These are phyloP conservation scores for Morella rubra DNA, from an alignment of 306 rosid genomes.

Conservation along the genomic window DNA sequence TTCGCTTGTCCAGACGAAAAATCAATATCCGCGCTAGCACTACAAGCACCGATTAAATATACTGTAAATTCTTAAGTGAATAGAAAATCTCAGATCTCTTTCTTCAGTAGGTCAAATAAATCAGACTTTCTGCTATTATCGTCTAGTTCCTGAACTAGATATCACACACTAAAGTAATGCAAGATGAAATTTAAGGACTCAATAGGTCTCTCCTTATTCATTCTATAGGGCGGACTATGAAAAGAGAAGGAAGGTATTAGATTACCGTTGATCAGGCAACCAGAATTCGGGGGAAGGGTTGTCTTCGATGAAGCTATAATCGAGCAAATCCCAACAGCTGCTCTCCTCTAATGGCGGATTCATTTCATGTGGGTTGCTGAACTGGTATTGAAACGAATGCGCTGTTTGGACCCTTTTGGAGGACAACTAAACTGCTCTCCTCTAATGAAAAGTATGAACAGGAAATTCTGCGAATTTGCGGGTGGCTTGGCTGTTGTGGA, in stretches of 20 bases:
- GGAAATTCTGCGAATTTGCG: background rate
- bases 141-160: background rate
- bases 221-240: background rate
- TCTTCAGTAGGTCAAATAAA: background rate
- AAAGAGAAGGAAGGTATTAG: background rate
- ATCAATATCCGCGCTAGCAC: constrained; percentile 44
- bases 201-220: background rate
- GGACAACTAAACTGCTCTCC: background rate
- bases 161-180: background rate
- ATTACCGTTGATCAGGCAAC: constrained; percentile 48
- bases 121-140: background rate
- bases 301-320: constrained; percentile 51
- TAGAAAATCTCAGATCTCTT: background rate
- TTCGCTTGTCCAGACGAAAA: constrained; percentile 44
- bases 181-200: background rate
- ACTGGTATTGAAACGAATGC: background rate
- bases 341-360: constrained; percentile 47
- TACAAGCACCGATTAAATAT: constrained; percentile 13
- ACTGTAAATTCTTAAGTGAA: background rate
- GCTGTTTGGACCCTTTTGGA: background rate
- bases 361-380: constrained; percentile 32
- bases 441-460: background rate
- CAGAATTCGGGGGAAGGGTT: constrained; percentile 51
- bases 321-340: constrained; percentile 57
- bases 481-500: too few species aligned